A percentile compares a stretch with the other conserved stretches of the same genome.
Evolutionary conservation across 148 eudicot genomes (phyloP).

Genomic region (Rhododendron kiyosumense): DNA sequence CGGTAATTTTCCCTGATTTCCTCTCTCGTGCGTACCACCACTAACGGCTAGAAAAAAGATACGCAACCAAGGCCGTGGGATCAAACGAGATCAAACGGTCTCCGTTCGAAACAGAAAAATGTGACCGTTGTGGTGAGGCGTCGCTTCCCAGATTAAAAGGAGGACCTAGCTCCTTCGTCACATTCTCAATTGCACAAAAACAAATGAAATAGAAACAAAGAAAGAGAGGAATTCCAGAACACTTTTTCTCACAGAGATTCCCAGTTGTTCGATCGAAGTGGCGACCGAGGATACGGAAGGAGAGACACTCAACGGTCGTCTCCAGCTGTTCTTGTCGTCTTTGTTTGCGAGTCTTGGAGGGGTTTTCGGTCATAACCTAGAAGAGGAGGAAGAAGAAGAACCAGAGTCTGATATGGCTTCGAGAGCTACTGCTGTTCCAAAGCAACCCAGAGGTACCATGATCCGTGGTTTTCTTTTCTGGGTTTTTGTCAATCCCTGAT

Average conservation of each 20-base stretch:
- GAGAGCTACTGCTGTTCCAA: slow-evolving; percentile 16
- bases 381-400: slow-evolving; percentile 16
- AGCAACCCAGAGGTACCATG: slow-evolving; percentile 19
- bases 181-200: background rate
- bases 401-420: slow-evolving; percentile 36
- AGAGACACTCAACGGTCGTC: slow-evolving; percentile 56
- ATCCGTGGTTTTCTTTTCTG: background rate
- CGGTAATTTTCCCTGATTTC: background rate
- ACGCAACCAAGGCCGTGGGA: background rate
- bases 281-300: slow-evolving; percentile 44
- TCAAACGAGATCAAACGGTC: slow-evolving; percentile 13
- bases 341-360: slow-evolving; percentile 52
- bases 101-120: slow-evolving; percentile 10
- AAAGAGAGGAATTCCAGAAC: background rate
- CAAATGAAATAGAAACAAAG: background rate
- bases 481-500: background rate
- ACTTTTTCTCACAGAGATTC: background rate
- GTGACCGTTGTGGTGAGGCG: slow-evolving; percentile 20
- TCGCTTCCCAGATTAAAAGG: background rate
- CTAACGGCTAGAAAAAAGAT: slow-evolving; percentile 2
- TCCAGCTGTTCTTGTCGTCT: slow-evolving; percentile 48
- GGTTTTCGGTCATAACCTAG: slow-evolving; percentile 27
- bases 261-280: slow-evolving; percentile 18
- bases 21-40: background rate
- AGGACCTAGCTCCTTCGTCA: background rate